Percentiles rank a stretch among this genome's conserved stretches.
phyloP scores from a whole-genome alignment of 2,329 filamentous ascomycete genomes.

The Fusarium stilboides region DNA sequence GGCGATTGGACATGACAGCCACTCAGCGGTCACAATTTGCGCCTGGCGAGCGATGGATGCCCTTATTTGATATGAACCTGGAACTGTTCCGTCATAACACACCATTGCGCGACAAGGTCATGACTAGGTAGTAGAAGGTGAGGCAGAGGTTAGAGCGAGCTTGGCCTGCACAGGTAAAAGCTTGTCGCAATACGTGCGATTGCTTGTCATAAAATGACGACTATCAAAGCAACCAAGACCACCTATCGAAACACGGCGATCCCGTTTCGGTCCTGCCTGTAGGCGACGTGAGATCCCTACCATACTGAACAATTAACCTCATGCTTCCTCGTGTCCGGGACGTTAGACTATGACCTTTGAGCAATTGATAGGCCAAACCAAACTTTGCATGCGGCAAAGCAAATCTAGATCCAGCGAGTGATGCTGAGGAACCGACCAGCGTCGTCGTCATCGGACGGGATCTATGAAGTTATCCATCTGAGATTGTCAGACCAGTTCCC shows the following conservation, averaged over 20 bases:
- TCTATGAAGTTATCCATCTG: conserved; percentile 35
- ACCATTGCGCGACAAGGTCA: conserved; percentile 36
- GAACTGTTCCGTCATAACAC: conserved; percentile 45
- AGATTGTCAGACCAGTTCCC: conserved; percentile 38
- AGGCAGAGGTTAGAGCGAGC: conserved; percentile 4
- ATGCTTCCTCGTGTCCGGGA: conserved; percentile 28
- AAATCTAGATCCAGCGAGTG: conserved; percentile 24
- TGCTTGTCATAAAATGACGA: conserved; percentile 30
- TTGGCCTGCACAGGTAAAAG: conserved; percentile 17
- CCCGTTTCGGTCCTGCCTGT: conserved; percentile 33
- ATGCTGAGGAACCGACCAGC: conserved; percentile 16
- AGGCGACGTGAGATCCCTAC: conserved; percentile 24
- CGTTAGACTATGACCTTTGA: conserved; percentile 23
- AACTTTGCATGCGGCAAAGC: conserved; percentile 17
- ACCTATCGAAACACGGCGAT: conserved; percentile 44
- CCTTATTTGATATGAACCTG: conserved; percentile 29
- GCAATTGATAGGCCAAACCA: conserved; percentile 13
- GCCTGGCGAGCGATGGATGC: conserved; percentile 35
- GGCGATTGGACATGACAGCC: conserved; percentile 47
- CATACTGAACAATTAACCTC: conserved; percentile 40
- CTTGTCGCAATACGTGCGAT: conserved; percentile 29
- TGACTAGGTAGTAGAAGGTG: conserved; percentile 14
- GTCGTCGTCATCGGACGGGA: conserved; percentile 33
- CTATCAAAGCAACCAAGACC: conserved; percentile 19
- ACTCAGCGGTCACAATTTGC: conserved; percentile 38